These are phyloP conservation scores for Trichophyton mentagrophytes DNA, from an alignment of 2,329 filamentous ascomycete species.

Conservation along the genomic window DNA sequence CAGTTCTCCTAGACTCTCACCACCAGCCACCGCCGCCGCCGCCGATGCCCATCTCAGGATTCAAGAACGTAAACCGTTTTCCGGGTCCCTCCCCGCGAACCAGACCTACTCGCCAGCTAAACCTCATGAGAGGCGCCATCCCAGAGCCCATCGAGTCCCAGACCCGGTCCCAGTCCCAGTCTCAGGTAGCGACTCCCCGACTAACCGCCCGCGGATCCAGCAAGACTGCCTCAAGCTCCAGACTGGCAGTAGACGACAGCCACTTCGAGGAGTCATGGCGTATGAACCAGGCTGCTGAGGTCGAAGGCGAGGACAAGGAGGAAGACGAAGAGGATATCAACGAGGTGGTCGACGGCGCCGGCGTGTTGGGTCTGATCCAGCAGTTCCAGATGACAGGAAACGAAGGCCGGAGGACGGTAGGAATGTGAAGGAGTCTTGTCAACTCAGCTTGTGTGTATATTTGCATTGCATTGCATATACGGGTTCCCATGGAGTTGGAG, in stretches of 20 bases:
- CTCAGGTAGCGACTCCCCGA: constrained; percentile 11
- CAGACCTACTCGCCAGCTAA: constrained; percentile 19
- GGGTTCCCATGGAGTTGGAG: neutral
- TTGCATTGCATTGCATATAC: neutral
- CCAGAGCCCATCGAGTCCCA: constrained; percentile 19
- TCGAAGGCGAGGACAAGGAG: constrained; percentile 26
- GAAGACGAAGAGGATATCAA: constrained; percentile 39
- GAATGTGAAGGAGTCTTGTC: constrained; percentile 17
- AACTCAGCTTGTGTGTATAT: neutral
- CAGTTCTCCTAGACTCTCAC: constrained; percentile 36
- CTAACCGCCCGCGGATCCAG: neutral
- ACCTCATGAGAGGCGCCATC: constrained; percentile 20
- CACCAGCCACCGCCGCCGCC: constrained; percentile 25
- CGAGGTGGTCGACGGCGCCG: constrained; percentile 36
- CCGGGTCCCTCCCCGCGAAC: constrained; percentile 20
- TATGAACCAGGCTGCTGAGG: constrained; percentile 30
- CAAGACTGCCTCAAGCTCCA: constrained; percentile 25
- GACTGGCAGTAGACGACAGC: constrained; percentile 37
- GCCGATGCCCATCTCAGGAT: constrained; percentile 26
- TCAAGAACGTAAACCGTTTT: constrained; percentile 20
- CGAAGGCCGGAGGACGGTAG: constrained; percentile 27
- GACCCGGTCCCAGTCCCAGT: too few species aligned
- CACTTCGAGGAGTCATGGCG: constrained; percentile 45
- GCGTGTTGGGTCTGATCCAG: constrained; percentile 53
- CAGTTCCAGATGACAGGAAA: constrained; percentile 50